Conservation (phyloP, 176 grass and related monocot species). For the Secale cereale region DNA sequence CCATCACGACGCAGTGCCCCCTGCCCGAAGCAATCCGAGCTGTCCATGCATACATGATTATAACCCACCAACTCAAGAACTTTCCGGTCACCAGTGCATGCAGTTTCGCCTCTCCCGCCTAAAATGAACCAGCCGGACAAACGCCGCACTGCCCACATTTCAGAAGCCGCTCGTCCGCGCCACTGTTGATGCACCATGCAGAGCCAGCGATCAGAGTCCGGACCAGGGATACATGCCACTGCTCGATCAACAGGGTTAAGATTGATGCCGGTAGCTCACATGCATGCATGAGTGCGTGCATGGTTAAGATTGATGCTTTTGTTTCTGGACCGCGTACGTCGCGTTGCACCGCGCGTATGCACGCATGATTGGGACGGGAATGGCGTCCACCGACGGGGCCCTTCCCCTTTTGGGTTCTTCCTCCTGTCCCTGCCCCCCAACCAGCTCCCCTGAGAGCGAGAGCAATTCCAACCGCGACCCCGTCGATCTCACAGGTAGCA, state of each 20-base stretch:
- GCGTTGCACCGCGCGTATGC: neutral
- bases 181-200: neutral
- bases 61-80: neutral
- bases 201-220: neutral
- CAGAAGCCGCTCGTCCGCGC: neutral
- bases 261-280: slow-evolving; percentile 27
- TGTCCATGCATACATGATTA: neutral
- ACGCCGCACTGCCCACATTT: neutral
- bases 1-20: slow-evolving; percentile 27
- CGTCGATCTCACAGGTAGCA: neutral
- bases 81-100: neutral
- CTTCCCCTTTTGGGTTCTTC: slow-evolving; percentile 9
- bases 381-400: neutral
- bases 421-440: neutral
- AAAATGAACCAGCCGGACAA: neutral
- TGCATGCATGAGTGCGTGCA: neutral
- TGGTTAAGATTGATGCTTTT: slow-evolving; percentile 8
- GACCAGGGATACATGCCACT: neutral
- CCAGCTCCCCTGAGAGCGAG: neutral
- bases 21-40: neutral
- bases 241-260: neutral
- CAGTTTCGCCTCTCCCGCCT: neutral
- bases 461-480: slow-evolving; percentile 4
- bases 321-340: neutral
- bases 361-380: neutral